Evolutionary conservation across 495 filamentous ascomycete genomes (phyloP).

Genomic region (Aspergillus affinis): DNA sequence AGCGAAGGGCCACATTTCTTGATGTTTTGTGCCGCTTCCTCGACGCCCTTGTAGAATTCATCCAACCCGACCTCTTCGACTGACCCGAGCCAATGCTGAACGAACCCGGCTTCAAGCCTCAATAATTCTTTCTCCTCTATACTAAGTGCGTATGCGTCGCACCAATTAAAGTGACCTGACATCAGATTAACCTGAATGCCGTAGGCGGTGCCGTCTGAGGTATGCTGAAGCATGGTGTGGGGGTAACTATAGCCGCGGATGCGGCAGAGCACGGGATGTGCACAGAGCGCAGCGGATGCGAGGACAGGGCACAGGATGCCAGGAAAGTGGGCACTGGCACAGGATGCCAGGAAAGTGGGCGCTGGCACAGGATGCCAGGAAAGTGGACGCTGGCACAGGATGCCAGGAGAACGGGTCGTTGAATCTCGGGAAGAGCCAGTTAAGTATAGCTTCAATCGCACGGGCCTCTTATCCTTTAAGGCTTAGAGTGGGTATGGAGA

Average conservation of each 20-base stretch:
- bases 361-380: conserved; percentile 1
- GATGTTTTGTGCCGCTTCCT: conserved; percentile 1
- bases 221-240: background rate
- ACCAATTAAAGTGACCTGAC: background rate
- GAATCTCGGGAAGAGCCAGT: background rate
- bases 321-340: conserved; percentile 1
- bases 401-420: conserved; percentile 1
- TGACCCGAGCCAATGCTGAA: conserved; percentile 1
- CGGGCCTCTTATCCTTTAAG: too few relatives aligned
- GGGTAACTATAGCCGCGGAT: background rate
- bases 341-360: conserved; percentile 1
- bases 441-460: conserved; percentile 1
- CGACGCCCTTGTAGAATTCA: conserved; percentile 1
- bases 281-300: conserved; percentile 1
- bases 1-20: conserved; percentile 1
- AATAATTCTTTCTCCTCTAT: conserved; percentile 1
- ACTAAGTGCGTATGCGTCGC: background rate
- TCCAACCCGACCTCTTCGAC: conserved; percentile 1
- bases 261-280: conserved; percentile 1
- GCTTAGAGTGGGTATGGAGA: conserved; percentile 1
- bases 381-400: conserved; percentile 1
- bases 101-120: background rate
- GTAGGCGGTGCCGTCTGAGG: conserved; percentile 1
- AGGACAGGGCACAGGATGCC: background rate
- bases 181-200: background rate